Base-by-base conservation (phyloP, 2,329 filamentous ascomycete species). In the Nemania diffusa region DNA sequence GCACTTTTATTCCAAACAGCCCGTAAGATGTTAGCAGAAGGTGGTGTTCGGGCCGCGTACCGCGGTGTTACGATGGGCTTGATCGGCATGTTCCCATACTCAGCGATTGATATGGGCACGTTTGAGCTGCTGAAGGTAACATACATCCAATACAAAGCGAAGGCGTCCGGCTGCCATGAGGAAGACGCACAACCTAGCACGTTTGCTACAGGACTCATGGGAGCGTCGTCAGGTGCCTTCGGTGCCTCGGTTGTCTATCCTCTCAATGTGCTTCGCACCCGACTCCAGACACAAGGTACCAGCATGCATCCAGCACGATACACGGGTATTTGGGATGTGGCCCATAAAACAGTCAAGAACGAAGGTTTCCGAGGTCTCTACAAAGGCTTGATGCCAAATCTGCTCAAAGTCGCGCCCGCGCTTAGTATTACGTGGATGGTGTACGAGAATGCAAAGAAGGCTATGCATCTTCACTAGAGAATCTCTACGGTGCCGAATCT, bases 21-120 rank as follows among this genome's bases (percentile, higher is more conserved):
- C 2, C 86, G 88, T 77, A 97, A 94, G 78, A 97, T 99, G 91
- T 93, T 90, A 84, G 86, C 85, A 46, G 87, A 90, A 66, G 92
- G 92, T 65, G 93, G 93, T 24, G 72, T 94, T 29, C 84, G 87
- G 34, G 86, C 92, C 6, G 95, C 94, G 70, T 99, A 98, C 79
- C 93, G 95, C 61, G 96, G 96, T 46, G 86, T 99, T 37, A 94
- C 94, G 0, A 96, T 98, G 88, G 96, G 96, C 17, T 85, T 99
- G 3, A 82, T 97, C 57, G 96, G 96, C 78, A 97, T 98, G 90
- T 99, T 99, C 75, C 96, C 96, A 0, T 99, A 98, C 79, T 95
- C 94, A 48, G 96, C 96, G 57, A 97, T 99, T 76, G 96, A 99
- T 77, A 91, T 99, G 75, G 93, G 93, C 71, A 97, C 93, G 0